phyloP scores from a whole-genome alignment of 2,329 filamentous ascomycete species.

The Leptographium galeiforme region DNA sequence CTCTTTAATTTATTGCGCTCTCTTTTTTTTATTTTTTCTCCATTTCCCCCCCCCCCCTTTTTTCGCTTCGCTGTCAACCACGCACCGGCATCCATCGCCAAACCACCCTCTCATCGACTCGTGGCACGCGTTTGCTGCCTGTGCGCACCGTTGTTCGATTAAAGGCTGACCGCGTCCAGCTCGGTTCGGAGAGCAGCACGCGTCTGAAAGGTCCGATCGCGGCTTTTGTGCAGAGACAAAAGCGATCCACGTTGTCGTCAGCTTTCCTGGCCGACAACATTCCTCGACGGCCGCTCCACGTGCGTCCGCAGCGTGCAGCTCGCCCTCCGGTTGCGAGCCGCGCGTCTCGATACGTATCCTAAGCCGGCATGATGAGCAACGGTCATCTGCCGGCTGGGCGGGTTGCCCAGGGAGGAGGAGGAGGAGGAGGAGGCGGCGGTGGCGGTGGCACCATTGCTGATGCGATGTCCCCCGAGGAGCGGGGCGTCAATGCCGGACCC shows the following conservation, averaged over 20 bases:
- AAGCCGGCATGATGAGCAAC: slow-evolving; percentile 65
- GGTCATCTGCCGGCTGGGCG: slow-evolving; percentile 63
- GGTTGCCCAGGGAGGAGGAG: slow-evolving; percentile 38
- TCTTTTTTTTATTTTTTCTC: neutral
- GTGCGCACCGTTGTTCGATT: neutral
- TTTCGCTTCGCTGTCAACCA: neutral
- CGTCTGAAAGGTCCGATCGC: neutral
- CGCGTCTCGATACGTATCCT: slow-evolving; percentile 25
- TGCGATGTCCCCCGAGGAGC: neutral
- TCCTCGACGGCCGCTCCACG: too few relatives aligned
- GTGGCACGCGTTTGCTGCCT: neutral
- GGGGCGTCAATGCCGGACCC: slow-evolving; percentile 15
- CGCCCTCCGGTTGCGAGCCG: slow-evolving; percentile 15
- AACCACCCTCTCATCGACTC: neutral
- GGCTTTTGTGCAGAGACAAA: neutral
- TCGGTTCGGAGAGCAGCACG: neutral
- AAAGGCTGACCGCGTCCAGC: neutral
- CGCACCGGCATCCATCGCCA: neutral
- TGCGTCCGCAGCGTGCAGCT: neutral
- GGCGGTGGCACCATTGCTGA: slow-evolving; percentile 2
- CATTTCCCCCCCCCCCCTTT: neutral
- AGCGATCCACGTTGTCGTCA: too few relatives aligned
- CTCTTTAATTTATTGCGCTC: neutral
- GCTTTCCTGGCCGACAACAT: neutral
- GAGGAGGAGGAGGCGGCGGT: slow-evolving; percentile 15